Percentiles rank a stretch among this genome's conserved stretches.
phyloP scores from a whole-genome alignment of 2,329 filamentous ascomycete genomes.

The Leptodontidium sp. region DNA sequence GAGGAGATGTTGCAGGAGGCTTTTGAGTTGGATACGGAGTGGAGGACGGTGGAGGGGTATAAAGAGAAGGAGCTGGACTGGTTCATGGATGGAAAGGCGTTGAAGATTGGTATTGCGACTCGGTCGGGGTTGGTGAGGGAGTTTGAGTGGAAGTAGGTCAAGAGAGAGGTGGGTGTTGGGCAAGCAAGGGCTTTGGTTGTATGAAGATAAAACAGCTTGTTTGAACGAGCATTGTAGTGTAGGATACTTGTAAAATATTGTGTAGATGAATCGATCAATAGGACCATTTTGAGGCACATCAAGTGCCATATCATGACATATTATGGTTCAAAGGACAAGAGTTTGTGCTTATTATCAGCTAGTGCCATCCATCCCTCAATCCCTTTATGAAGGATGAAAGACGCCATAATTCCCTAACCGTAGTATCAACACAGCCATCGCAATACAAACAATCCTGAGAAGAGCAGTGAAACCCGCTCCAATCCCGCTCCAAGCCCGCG shows the following conservation, averaged over 20 bases:
- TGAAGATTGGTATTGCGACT: background rate
- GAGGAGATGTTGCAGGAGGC: constrained; percentile 21
- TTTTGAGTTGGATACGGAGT: constrained; percentile 28
- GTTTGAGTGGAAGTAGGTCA: constrained; percentile 15
- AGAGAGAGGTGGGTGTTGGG: background rate
- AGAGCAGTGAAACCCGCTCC: background rate
- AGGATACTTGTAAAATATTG: constrained; percentile 11
- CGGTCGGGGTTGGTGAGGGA: background rate
- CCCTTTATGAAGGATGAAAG: background rate
- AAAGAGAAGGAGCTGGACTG: background rate
- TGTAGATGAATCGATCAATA: background rate
- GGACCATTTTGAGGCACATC: background rate
- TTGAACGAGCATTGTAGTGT: background rate
- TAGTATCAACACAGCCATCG: constrained; percentile 7
- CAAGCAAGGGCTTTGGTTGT: constrained; percentile 3
- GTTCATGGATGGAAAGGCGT: constrained; percentile 18
- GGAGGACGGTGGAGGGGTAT: constrained; percentile 21
- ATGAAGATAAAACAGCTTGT: background rate
- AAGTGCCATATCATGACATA: background rate
- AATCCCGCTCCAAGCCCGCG: background rate
- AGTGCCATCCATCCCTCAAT: background rate
- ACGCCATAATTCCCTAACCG: constrained; percentile 9
- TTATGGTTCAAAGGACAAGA: background rate
- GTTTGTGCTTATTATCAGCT: background rate
- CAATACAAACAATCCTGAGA: background rate